A percentile compares a stretch with the other conserved stretches of the same genome.
These are phyloP conservation scores for Incumbomyces delicatus DNA, from an alignment of 2,329 filamentous ascomycete genomes.

Conservation along the genomic window DNA sequence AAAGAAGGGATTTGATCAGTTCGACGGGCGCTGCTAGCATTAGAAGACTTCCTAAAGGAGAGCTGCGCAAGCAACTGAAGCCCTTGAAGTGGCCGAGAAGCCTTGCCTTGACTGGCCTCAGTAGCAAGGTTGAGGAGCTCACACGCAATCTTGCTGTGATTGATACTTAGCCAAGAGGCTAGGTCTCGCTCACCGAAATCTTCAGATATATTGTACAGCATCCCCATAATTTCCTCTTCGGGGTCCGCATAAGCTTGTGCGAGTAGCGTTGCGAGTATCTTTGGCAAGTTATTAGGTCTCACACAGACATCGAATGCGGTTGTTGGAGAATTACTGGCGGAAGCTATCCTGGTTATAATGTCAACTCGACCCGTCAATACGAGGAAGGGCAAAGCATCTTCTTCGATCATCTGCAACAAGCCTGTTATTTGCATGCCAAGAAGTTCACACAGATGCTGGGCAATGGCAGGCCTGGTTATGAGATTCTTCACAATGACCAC, in stretches of 20 bases:
- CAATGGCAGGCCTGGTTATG: slow-evolving; percentile 68
- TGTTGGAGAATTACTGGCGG: slow-evolving; percentile 47
- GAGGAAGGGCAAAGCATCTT: slow-evolving; percentile 74
- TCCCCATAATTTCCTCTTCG: slow-evolving; percentile 57
- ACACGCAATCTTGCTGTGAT: slow-evolving; percentile 65
- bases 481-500: slow-evolving; percentile 76
- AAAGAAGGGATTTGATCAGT: slow-evolving; percentile 59
- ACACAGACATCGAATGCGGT: slow-evolving; percentile 53
- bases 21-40: slow-evolving; percentile 33
- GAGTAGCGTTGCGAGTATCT: slow-evolving; percentile 50
- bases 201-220: slow-evolving; percentile 58
- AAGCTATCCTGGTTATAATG: slow-evolving; percentile 69
- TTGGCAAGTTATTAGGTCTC: slow-evolving; percentile 48
- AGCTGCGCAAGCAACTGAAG: slow-evolving; percentile 42
- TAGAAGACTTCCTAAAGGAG: slow-evolving; percentile 37
- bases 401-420: slow-evolving; percentile 66
- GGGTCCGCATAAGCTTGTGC: slow-evolving; percentile 54
- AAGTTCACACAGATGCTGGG: slow-evolving; percentile 68
- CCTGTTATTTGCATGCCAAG: slow-evolving; percentile 61
- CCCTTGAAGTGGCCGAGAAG: slow-evolving; percentile 49
- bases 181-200: slow-evolving; percentile 60
- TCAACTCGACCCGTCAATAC: slow-evolving; percentile 69
- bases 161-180: slow-evolving; percentile 59
- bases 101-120: slow-evolving; percentile 49
- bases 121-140: slow-evolving; percentile 74